Evolutionary conservation across 2,329 filamentous ascomycete genomes (phyloP), one percentile per base, ranked within the genome.

Genomic region (Rutstroemia sp.): DNA sequence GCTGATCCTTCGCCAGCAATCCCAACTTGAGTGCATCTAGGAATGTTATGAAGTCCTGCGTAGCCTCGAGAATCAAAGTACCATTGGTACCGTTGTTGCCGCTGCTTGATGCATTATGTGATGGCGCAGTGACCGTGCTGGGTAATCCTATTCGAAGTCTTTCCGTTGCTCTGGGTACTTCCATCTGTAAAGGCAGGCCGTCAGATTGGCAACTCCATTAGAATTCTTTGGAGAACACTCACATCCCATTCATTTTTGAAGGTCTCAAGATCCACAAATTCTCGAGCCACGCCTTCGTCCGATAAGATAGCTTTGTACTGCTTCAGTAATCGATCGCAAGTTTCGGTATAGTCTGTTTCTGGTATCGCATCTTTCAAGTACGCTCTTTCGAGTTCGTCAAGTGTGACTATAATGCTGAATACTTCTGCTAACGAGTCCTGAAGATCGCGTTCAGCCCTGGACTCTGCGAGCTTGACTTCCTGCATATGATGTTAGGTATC

Each of bases 31-130:
- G 80, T 16, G 94, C 95, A 69, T 99, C 94, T 52, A 99, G 81
- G 69, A 99, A 92, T 0, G 94, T 99, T 72, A 99, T 99, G 71
- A 99, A 99, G 71, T 96, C 95, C 72, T 99, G 92, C 0, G 92
- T 97, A 1, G 94, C 94, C 61, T 92, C 86, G 44, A 95, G 76
- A 57, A 97, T 95, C 38, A 96, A 72, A 3, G 83, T 76, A 9
- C 83, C 66, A 60, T 68, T 64, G 53, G 61, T 79, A 64, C 75
- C 73, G 54, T 63, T 60, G 60, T 64, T 59, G 59, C 58, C 78
- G 65, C 75, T 72, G 55, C 69, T 67, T 12, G 72, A 68, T 5
- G 74, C 68, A 30, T 74, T 70, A 16, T 75, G 71, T 3, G 77
- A 73, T 23, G 75, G 72, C 62, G 80, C 78, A 10, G 77, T 80